Percentiles rank a stretch among this genome's conserved stretches.
Evolutionary conservation across 768 basidiomycete species (phyloP).

Genomic region (Cystobasidiopsis lactophilus): DNA sequence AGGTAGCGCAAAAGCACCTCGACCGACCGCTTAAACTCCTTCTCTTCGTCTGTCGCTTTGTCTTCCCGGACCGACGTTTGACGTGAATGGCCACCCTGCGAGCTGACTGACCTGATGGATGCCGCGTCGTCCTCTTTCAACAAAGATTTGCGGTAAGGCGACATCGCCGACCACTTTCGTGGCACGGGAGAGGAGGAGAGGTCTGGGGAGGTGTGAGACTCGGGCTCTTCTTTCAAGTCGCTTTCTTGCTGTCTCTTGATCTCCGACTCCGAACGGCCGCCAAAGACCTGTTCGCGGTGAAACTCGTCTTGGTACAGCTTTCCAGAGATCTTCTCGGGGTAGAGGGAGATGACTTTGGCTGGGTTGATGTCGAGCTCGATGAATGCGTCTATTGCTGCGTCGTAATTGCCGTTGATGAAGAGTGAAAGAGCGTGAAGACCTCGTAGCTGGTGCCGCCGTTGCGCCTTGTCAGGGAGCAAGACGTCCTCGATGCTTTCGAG

Average conservation of each 20-base stretch:
- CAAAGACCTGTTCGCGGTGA: slow-evolving; percentile 61
- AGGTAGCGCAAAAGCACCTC: slow-evolving; percentile 74
- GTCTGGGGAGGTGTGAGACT: no score
- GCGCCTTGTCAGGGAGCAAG: slow-evolving; percentile 42
- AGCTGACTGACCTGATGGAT: no score
- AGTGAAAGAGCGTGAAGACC: neutral
- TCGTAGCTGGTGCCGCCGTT: neutral
- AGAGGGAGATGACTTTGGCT: slow-evolving; percentile 75
- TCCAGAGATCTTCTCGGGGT: slow-evolving; percentile 59
- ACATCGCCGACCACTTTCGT: no score
- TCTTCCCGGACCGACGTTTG: no score
- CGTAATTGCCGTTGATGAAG: slow-evolving; percentile 27
- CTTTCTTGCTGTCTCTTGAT: slow-evolving; percentile 18
- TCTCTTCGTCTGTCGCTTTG: neutral
- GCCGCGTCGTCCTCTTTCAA: no score
- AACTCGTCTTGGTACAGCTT: slow-evolving; percentile 45
- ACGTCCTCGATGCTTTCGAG: slow-evolving; percentile 45
- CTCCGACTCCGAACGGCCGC: slow-evolving; percentile 32
- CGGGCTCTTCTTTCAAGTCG: no score
- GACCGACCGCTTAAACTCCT: slow-evolving; percentile 46
- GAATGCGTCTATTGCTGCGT: slow-evolving; percentile 64
- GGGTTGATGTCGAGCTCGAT: slow-evolving; percentile 76
- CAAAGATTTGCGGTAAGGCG: no score
- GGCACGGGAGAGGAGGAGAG: no score
- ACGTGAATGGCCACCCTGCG: no score